A percentile compares a stretch with the other conserved stretches of the same genome.
Conservation (phyloP, 108 stramenopile genomes). For the Cafeteria roenbergensis region DNA sequence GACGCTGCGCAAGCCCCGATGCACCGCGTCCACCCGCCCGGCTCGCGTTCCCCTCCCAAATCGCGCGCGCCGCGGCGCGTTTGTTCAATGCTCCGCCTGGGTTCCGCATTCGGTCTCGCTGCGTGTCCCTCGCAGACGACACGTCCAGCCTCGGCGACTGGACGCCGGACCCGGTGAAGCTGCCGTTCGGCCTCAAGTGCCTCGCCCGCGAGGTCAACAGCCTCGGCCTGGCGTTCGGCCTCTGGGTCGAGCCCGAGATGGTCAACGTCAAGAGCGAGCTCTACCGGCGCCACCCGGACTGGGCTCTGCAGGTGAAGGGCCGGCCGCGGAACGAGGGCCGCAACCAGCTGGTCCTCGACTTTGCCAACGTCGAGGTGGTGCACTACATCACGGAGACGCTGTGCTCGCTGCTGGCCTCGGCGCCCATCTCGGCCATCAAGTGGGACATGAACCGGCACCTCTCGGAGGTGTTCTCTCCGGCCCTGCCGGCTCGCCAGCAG, state of each 20-base stretch:
- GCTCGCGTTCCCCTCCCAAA: too few relatives aligned
- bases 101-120: too few relatives aligned
- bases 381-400: slow-evolving; percentile 3
- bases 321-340: slow-evolving; percentile 8
- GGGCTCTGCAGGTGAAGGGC: slow-evolving; percentile 16
- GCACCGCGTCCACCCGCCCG: too few relatives aligned
- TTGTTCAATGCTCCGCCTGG: too few relatives aligned
- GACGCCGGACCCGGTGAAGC: slow-evolving; percentile 2
- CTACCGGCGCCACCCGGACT: slow-evolving; percentile 8
- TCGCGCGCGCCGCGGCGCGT: too few relatives aligned
- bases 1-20: too few relatives aligned
- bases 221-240: slow-evolving; percentile 8
- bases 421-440: slow-evolving; percentile 11
- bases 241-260: slow-evolving; percentile 24
- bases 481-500: background rate
- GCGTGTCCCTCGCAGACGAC: too few relatives aligned
- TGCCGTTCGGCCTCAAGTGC: slow-evolving; percentile 4
- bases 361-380: slow-evolving; percentile 4
- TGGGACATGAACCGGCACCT: slow-evolving; percentile 21
- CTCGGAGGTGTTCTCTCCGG: slow-evolving; percentile 7
- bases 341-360: slow-evolving; percentile 18
- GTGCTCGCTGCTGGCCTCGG: background rate
- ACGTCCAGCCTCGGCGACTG: slow-evolving; percentile 17
- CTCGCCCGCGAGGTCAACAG: slow-evolving; percentile 7
- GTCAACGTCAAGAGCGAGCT: slow-evolving; percentile 3